These are phyloP conservation scores for Cercospora sp. DNA, from an alignment of 2,329 filamentous ascomycete species.

Conservation along the genomic window DNA sequence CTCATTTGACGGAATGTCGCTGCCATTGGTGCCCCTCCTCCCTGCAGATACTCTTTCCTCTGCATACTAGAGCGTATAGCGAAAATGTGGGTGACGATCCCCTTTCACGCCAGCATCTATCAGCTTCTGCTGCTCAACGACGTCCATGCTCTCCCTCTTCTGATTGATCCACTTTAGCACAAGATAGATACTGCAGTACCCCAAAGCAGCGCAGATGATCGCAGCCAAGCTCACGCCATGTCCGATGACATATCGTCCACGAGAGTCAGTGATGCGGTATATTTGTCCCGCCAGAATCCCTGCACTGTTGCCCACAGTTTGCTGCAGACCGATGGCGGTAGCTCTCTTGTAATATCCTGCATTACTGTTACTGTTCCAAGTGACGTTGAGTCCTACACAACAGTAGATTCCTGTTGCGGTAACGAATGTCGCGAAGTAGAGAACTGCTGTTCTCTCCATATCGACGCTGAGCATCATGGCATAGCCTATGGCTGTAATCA, in stretches of 20 bases:
- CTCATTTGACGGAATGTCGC: no score
- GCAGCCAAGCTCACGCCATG: conserved; percentile 15
- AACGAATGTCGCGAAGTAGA: conserved; percentile 33
- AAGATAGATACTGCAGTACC: conserved; percentile 12
- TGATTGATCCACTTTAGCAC: conserved; percentile 10
- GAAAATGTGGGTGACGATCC: conserved; percentile 18
- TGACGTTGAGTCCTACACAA: conserved; percentile 47
- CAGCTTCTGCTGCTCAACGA: conserved; percentile 9
- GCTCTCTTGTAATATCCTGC: conserved; percentile 53
- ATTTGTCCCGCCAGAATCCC: conserved; percentile 53
- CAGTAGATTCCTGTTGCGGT: conserved; percentile 32
- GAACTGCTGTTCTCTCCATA: conserved; percentile 23
- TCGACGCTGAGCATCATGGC: conserved; percentile 14
- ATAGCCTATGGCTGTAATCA: conserved; percentile 12
- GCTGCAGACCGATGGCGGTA: conserved; percentile 49
- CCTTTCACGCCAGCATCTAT: conserved; percentile 11
- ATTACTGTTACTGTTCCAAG: conserved; percentile 53
- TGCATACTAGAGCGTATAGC: conserved; percentile 11
- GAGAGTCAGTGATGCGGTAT: conserved; percentile 34
- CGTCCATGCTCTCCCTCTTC: conserved; percentile 10
- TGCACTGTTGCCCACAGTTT: conserved; percentile 52
- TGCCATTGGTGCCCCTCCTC: no score
- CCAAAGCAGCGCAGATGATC: conserved; percentile 8
- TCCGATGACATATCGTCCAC: conserved; percentile 15
- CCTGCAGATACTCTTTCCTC: not conserved